Evolutionary conservation across 2,329 filamentous ascomycete genomes (phyloP).

Genomic region (Scedosporium minutisporum): DNA sequence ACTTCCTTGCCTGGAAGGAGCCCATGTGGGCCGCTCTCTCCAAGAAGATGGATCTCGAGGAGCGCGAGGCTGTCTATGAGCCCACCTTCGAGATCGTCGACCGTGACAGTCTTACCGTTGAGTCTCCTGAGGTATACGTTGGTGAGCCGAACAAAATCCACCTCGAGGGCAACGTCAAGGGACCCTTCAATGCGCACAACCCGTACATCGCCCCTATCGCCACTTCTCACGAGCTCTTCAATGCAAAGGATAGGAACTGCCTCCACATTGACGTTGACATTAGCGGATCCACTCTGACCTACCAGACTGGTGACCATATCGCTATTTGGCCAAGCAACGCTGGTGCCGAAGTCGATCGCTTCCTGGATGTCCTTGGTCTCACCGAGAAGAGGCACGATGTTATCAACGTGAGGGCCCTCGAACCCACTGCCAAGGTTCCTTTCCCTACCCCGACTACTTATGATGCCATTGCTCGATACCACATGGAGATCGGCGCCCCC

Average conservation of each 20-base stretch:
- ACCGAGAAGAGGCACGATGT: constrained; percentile 69
- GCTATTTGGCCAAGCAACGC: constrained; percentile 96
- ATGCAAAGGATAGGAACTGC: constrained; percentile 83
- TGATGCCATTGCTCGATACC: constrained; percentile 85
- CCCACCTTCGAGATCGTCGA: constrained; percentile 79
- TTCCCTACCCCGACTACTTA: constrained; percentile 97
- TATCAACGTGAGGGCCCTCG: constrained; percentile 80
- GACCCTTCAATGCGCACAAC: constrained; percentile 93
- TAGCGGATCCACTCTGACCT: constrained; percentile 77
- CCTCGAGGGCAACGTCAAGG: constrained; percentile 72
- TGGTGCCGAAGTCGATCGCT: constrained; percentile 82
- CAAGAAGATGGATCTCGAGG: constrained; percentile 77
- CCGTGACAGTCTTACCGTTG: constrained; percentile 60
- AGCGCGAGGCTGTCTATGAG: constrained; percentile 94
- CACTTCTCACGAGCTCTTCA: constrained; percentile 87
- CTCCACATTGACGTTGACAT: constrained; percentile 94
- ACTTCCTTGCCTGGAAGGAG: constrained; percentile 98
- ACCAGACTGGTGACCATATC: constrained; percentile 96
- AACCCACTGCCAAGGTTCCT: constrained; percentile 92
- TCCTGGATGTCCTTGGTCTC: constrained; percentile 71
- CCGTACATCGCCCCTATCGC: constrained; percentile 90
- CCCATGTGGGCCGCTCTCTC: constrained; percentile 90
- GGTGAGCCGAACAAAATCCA: constrained; percentile 96
- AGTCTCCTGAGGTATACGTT: constrained; percentile 77
- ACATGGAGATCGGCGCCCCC: constrained; percentile 91